These are phyloP conservation scores for Exophiala calicioides DNA, from an alignment of 2,329 filamentous ascomycete species.

Conservation along the genomic window DNA sequence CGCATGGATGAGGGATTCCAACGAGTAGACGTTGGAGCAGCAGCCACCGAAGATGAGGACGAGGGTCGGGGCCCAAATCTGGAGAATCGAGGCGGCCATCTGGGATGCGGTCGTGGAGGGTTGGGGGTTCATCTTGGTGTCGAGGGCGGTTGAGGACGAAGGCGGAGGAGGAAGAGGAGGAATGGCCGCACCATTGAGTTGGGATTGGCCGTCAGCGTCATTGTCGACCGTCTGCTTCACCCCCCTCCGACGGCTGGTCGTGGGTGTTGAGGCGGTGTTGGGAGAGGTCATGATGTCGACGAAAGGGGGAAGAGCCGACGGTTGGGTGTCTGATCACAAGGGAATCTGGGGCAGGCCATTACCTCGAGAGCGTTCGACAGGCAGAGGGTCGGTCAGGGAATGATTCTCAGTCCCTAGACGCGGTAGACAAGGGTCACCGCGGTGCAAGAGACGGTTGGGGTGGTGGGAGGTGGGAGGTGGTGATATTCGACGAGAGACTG, in stretches of 20 bases:
- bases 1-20: conserved; percentile 91
- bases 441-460: no score
- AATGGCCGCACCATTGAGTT: no score
- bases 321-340: conserved; percentile 2
- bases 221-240: not conserved
- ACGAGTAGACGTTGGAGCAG: conserved; percentile 93
- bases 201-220: not conserved
- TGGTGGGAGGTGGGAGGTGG: no score
- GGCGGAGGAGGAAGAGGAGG: no score
- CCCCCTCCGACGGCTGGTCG: conserved; percentile 3
- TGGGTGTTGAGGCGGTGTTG: not conserved
- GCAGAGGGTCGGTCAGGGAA: no score
- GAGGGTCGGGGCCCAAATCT: conserved; percentile 57
- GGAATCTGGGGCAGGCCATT: not conserved
- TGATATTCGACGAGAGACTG: no score
- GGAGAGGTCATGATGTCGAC: not conserved
- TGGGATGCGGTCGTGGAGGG: not conserved
- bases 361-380: not conserved
- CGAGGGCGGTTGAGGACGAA: no score
- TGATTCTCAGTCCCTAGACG: no score
- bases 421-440: no score
- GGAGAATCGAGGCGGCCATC: conserved; percentile 17
- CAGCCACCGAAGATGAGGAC: conserved; percentile 92
- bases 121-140: not conserved
- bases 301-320: not conserved